These are phyloP conservation scores for Aristolochia californica DNA, from an alignment of 164 flowering plant species.

Conservation along the genomic window DNA sequence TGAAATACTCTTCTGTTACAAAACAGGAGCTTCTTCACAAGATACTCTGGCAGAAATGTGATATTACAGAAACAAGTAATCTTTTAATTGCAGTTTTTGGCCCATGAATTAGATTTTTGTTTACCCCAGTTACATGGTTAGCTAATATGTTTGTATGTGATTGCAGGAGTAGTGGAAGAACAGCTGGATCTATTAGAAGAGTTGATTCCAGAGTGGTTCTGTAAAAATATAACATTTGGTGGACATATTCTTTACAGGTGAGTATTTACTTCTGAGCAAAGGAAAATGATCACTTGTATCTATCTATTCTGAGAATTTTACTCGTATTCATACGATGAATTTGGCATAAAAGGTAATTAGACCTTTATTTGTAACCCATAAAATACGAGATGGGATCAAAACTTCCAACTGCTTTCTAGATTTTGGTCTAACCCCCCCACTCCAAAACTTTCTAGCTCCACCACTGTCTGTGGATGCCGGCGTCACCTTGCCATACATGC, in stretches of 20 bases:
- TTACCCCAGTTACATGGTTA: background rate
- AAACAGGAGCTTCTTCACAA: conserved; percentile 70
- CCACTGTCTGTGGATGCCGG: too few relatives aligned
- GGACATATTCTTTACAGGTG: conserved; percentile 53
- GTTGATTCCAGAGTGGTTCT: conserved; percentile 61
- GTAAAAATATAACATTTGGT: conserved; percentile 30
- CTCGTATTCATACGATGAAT: too few relatives aligned
- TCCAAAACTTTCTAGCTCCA: too few relatives aligned
- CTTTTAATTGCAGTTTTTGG: background rate
- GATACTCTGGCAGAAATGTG: conserved; percentile 34
- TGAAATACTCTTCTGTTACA: conserved; percentile 33
- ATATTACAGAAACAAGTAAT: conserved; percentile 40
- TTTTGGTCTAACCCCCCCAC: too few relatives aligned
- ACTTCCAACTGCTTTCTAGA: too few relatives aligned
- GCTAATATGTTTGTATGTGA: background rate
- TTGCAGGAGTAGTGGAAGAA: conserved; percentile 47
- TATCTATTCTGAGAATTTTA: conserved; percentile 2
- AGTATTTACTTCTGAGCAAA: too few relatives aligned
- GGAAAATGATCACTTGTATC: too few relatives aligned
- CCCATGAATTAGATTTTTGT: background rate
- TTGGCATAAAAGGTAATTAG: background rate
- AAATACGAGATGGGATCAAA: too few relatives aligned
- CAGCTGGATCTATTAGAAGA: conserved; percentile 50
- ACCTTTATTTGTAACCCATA: background rate
- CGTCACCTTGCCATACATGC: too few relatives aligned